These are phyloP conservation scores for Fusarium redolens DNA, from an alignment of 2,329 filamentous ascomycete species.

Conservation along the genomic window DNA sequence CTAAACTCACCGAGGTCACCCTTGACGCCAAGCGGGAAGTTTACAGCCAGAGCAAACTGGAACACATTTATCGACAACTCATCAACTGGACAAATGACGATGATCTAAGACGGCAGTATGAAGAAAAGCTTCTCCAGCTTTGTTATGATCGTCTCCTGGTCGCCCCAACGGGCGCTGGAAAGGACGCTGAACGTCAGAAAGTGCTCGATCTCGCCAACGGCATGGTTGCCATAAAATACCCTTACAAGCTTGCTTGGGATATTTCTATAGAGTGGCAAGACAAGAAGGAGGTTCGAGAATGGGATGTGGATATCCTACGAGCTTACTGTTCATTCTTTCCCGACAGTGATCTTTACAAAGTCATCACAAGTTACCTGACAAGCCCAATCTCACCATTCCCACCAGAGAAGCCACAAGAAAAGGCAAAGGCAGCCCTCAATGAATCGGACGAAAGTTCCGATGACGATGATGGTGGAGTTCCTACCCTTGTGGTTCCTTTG, in stretches of 20 bases:
- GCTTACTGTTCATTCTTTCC: constrained; percentile 89
- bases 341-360: constrained; percentile 81
- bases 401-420: constrained; percentile 45
- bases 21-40: constrained; percentile 89
- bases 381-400: constrained; percentile 89
- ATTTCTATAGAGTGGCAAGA: constrained; percentile 92
- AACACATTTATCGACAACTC: constrained; percentile 81
- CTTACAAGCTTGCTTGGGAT: constrained; percentile 90
- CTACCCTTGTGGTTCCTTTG: constrained; percentile 66
- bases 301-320: constrained; percentile 81
- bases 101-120: constrained; percentile 82
- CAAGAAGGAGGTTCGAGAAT: constrained; percentile 75
- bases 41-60: constrained; percentile 79
- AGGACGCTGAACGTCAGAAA: constrained; percentile 75
- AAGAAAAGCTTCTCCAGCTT: constrained; percentile 88
- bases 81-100: constrained; percentile 94
- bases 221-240: constrained; percentile 97
- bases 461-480: constrained; percentile 67
- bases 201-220: constrained; percentile 84
- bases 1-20: constrained; percentile 84
- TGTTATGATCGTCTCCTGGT: constrained; percentile 82
- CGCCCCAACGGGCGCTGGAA: constrained; percentile 71
- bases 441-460: constrained; percentile 68
- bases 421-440: constrained; percentile 41
- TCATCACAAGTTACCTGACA: constrained; percentile 83